These are phyloP conservation scores for Linum trigynum DNA, from an alignment of 345 rosid species.

Conservation along the genomic window DNA sequence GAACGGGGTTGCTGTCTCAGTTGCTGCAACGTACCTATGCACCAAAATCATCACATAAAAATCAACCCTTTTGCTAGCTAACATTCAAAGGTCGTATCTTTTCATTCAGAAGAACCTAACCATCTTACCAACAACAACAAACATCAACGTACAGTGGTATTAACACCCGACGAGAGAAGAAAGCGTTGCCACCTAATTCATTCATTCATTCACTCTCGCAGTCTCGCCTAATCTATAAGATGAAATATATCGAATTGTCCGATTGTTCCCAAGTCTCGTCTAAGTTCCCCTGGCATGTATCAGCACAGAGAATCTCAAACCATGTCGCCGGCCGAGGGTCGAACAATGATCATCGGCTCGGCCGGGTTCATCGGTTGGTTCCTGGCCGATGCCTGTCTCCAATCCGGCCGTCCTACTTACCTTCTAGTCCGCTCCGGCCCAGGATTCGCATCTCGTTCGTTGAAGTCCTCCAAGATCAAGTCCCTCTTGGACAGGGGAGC, in stretches of 20 bases:
- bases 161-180: not conserved
- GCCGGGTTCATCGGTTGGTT: conserved; percentile 26
- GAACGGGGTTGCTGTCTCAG: too few species aligned
- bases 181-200: not conserved
- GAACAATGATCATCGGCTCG: conserved; percentile 21
- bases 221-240: not conserved
- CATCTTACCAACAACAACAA: not conserved
- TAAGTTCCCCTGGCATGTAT: too few species aligned
- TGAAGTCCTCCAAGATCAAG: not conserved
- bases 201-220: too few species aligned
- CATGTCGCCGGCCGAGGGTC: not conserved
- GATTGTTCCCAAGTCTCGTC: too few species aligned
- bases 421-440: conserved; percentile 17
- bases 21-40: too few species aligned
- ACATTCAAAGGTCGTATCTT: not conserved
- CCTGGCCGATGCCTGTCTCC: conserved; percentile 25
- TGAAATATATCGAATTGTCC: not conserved
- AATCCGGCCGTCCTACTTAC: conserved; percentile 21
- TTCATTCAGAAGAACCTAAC: not conserved
- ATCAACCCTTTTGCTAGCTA: not conserved
- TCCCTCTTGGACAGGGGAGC: conserved; percentile 21
- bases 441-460: not conserved
- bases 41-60: too few species aligned
- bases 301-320: not conserved
- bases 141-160: not conserved